A percentile compares a stretch with the other conserved stretches of the same genome.
Evolutionary conservation across 768 basidiomycete genomes (phyloP).

Genomic region (Lyophyllum decastes): DNA sequence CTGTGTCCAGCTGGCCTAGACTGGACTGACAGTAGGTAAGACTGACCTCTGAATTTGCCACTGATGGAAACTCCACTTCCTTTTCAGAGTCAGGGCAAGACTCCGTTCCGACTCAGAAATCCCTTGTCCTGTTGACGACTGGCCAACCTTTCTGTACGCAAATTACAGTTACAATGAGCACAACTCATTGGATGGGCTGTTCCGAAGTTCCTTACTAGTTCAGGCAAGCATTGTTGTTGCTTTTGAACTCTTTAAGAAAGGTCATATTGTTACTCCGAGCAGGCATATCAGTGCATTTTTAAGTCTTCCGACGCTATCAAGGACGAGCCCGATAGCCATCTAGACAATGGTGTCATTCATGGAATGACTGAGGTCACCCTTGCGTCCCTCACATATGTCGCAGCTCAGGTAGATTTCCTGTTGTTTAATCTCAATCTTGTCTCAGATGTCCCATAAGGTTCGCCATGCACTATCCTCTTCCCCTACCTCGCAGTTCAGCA

Average conservation of each 20-base stretch:
- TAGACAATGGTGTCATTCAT: neutral
- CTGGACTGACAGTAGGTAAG: neutral
- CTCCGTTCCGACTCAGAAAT: neutral
- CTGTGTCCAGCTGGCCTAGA: neutral
- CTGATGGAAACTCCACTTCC: neutral
- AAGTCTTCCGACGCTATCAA: neutral
- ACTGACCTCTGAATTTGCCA: neutral
- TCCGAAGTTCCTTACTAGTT: neutral
- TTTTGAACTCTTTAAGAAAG: neutral
- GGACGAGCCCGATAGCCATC: neutral
- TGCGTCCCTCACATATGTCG: neutral
- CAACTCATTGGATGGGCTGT: neutral
- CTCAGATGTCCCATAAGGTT: neutral
- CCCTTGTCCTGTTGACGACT: neutral
- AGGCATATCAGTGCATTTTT: neutral
- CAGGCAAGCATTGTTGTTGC: neutral
- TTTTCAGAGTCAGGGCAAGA: neutral
- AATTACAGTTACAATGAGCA: neutral
- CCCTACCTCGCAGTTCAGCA: neutral
- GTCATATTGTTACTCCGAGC: neutral
- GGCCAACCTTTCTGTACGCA: neutral
- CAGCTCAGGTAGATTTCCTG: neutral
- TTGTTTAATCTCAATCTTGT: neutral
- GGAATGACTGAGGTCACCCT: neutral
- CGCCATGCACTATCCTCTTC: neutral